Base-by-base conservation (phyloP, 2,329 filamentous ascomycete species). In the Aspergillus japonicus region DNA sequence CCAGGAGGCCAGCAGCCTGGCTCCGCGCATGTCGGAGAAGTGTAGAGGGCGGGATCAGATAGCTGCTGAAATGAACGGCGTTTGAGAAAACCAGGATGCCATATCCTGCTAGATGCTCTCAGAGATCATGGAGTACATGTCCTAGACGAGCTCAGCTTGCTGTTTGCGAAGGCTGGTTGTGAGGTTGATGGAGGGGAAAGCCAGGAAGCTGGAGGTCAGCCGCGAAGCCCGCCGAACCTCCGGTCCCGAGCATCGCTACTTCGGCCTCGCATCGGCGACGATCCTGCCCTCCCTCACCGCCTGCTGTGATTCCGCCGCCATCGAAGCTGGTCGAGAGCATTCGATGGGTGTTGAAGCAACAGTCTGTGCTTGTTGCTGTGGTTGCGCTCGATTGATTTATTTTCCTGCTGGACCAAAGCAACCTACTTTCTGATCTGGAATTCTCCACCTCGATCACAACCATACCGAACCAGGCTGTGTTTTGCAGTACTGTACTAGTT, bases 21-120 rank as follows among this genome's bases (percentile, higher is more conserved):
- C 71, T 70, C 74, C 73, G 75, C 77, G 75, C 76, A 79, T 78
- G 64, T 73, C 72, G 67, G 65, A 66, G 59, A 65, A 67, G 61
- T 63, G 57, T 62, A 54, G 53, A 60, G 64, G 62, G 61, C 57
- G 64, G 61, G 64, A 59, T 65, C 58, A 62, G 62, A 64, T 58
- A 61, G 59, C 65, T 63, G 61, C 66, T 67, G 58, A 65, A 31
- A 66, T 66, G 57, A 61, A 65, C 66, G 66, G 72, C 66, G 69
- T 62, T 62, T 65, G 64, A 58, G 57, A 35, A 53, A 58, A 62
- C 47, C 61, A 63, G 60, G 64, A 62, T 69, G 71, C 71, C 74
- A 75, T 74, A 70, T 73, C 68, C 71, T 61, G 66, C 44, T 64
- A 54, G 54, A 50, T 49, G 19, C 61, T 57, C 47, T 56, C 44